These are phyloP conservation scores for Smithsoniella earleae DNA, from an alignment of 163 green algal genomes.

Conservation along the genomic window DNA sequence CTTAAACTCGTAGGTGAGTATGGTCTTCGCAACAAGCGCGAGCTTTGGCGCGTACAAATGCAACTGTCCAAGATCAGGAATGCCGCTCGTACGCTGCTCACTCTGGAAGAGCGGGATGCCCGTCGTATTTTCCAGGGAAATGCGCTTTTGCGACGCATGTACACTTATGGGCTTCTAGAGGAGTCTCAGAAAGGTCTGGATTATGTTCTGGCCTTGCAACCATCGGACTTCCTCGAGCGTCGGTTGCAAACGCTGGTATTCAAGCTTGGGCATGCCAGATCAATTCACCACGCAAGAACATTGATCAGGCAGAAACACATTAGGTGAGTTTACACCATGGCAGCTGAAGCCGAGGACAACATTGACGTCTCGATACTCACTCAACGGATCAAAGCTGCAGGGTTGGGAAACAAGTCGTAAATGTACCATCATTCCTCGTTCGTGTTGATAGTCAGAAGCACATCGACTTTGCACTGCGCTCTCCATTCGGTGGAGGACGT, in stretches of 20 bases:
- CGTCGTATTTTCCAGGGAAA: slow-evolving; percentile 95
- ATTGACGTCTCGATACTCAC: background rate
- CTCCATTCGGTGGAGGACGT: slow-evolving; percentile 89
- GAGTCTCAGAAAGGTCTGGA: slow-evolving; percentile 96
- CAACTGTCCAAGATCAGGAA: slow-evolving; percentile 82
- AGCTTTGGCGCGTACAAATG: slow-evolving; percentile 98
- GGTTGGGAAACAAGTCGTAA: slow-evolving; percentile 99
- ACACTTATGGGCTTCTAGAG: slow-evolving; percentile 93
- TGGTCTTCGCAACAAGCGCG: slow-evolving; percentile 97
- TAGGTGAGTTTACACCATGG: slow-evolving; percentile 43
- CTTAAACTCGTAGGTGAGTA: slow-evolving; percentile 98
- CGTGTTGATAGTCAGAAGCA: slow-evolving; percentile 98
- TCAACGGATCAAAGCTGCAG: slow-evolving; percentile 36
- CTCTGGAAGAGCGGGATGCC: slow-evolving; percentile 90
- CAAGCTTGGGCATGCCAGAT: slow-evolving; percentile 98
- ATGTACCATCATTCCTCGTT: slow-evolving; percentile 96
- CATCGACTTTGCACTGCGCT: slow-evolving; percentile 97
- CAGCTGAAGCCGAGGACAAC: background rate
- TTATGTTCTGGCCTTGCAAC: slow-evolving; percentile 91
- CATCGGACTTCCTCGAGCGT: slow-evolving; percentile 73
- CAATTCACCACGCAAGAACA: slow-evolving; percentile 95
- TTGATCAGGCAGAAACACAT: slow-evolving; percentile 98
- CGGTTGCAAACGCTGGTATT: slow-evolving; percentile 96
- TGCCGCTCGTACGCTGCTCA: slow-evolving; percentile 89
- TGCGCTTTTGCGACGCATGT: slow-evolving; percentile 90